Percentiles rank a stretch among this genome's conserved stretches.
These are phyloP conservation scores for Metarhizium anisopliae DNA, from an alignment of 2,329 filamentous ascomycete genomes.

Conservation along the genomic window DNA sequence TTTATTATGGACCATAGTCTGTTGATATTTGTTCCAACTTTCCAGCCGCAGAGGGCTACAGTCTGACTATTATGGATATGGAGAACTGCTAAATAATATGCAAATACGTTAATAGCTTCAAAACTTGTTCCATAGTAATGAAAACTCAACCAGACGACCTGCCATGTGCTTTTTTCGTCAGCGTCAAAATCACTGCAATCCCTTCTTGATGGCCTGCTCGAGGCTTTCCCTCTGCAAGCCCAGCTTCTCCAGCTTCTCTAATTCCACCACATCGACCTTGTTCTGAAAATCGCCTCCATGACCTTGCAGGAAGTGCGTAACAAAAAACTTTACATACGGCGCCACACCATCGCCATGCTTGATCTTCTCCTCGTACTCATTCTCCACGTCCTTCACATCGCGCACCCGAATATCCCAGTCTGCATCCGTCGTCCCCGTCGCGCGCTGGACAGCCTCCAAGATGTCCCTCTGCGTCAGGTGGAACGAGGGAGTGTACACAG, in stretches of 20 bases:
- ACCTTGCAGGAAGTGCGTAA: conserved; percentile 19
- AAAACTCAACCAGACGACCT: too few relatives aligned
- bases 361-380: conserved; percentile 9
- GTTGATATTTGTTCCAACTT: too few relatives aligned
- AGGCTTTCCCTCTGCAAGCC: conserved; percentile 19
- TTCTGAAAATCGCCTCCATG: conserved; percentile 22
- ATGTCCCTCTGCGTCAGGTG: conserved; percentile 18
- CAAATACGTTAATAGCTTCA: too few relatives aligned
- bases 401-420: conserved; percentile 15
- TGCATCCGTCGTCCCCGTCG: conserved; percentile 17
- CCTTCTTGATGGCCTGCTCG: conserved; percentile 15
- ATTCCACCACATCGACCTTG: conserved; percentile 15
- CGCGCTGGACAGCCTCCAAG: conserved; percentile 20
- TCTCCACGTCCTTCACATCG: conserved; percentile 6
- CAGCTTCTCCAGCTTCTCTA: conserved; percentile 11
- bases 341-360: conserved; percentile 11
- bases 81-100: too few relatives aligned
- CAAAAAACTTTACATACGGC: conserved; percentile 16
- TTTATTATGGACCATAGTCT: too few relatives aligned
- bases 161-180: too few relatives aligned
- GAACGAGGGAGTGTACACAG: conserved; percentile 25
- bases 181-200: neutral
- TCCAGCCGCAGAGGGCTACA: too few relatives aligned
- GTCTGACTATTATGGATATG: too few relatives aligned
- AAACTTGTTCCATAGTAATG: too few relatives aligned